Evolutionary conservation across 176 grass and related monocot species (phyloP).

Genomic region (Oryza meridionalis): DNA sequence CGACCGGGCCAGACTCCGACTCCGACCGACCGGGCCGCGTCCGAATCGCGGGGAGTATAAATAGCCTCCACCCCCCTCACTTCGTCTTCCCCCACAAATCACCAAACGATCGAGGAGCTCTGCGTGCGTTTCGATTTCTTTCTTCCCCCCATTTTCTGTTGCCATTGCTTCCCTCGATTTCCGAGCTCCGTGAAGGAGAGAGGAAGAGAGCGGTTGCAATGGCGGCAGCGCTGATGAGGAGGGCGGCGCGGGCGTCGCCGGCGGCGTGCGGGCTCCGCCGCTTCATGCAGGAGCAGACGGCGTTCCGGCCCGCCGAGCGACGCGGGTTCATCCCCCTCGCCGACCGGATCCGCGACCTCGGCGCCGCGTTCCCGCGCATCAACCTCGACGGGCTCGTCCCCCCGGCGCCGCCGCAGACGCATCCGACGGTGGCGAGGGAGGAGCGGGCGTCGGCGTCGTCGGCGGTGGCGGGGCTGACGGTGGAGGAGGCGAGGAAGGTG

Average conservation of each 20-base stretch:
- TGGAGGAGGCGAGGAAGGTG: conserved; percentile 82
- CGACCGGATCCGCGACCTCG: conserved; percentile 78
- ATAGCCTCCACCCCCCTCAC: conserved; percentile 10
- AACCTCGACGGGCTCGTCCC: conserved; percentile 79
- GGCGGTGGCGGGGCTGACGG: conserved; percentile 42
- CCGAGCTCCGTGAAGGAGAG: not conserved
- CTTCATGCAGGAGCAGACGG: conserved; percentile 74
- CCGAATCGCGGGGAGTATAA: conserved; percentile 43
- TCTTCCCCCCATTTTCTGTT: not conserved
- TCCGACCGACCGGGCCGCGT: not conserved
- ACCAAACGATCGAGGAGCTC: not conserved
- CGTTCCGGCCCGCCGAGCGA: conserved; percentile 56
- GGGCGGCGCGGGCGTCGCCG: conserved; percentile 35
- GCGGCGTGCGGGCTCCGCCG: conserved; percentile 54
- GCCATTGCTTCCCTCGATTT: not conserved
- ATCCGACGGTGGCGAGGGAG: not conserved
- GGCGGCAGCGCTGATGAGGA: conserved; percentile 69
- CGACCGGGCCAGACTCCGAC: too few species aligned
- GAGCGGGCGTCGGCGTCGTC: not conserved
- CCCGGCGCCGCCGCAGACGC: conserved; percentile 32
- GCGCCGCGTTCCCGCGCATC: conserved; percentile 59
- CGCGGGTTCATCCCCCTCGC: conserved; percentile 46
- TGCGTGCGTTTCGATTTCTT: not conserved
- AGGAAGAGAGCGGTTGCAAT: conserved; percentile 39
- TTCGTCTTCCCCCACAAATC: conserved; percentile 25